These are phyloP conservation scores for Kuraishia hungarica DNA, from an alignment of 805 yeast species.

Conservation along the genomic window DNA sequence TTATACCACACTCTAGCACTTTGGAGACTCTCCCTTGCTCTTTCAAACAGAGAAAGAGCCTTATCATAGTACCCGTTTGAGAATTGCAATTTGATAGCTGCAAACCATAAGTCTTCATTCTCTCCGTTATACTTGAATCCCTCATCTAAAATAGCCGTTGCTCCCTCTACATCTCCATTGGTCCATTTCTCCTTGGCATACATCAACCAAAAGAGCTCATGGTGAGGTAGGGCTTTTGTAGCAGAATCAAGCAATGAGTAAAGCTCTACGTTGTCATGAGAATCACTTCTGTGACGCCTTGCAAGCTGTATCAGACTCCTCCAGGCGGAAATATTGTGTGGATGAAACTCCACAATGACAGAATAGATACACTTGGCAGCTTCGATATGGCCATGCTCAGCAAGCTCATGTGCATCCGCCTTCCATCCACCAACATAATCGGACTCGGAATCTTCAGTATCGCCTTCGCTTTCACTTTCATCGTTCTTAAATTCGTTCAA, in stretches of 20 bases:
- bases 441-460: conserved; percentile 14
- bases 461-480: conserved; percentile 5
- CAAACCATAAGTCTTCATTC: conserved; percentile 57
- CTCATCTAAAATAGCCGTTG: conserved; percentile 42
- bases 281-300: neutral
- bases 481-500: neutral
- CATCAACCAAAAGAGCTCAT: conserved; percentile 50
- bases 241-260: conserved; percentile 46
- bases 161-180: conserved; percentile 34
- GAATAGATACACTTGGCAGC: conserved; percentile 41
- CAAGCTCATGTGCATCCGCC: conserved; percentile 26
- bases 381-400: conserved; percentile 15
- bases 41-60: conserved; percentile 27
- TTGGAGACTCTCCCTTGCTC: conserved; percentile 27
- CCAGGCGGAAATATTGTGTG: conserved; percentile 43
- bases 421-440: conserved; percentile 28
- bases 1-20: conserved; percentile 55
- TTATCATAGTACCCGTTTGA: conserved; percentile 24
- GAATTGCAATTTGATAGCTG: conserved; percentile 58
- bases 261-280: conserved; percentile 16
- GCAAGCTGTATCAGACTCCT: conserved; percentile 29
- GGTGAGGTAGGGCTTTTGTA: conserved; percentile 36
- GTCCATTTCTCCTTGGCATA: conserved; percentile 67
- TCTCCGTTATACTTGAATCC: conserved; percentile 36
- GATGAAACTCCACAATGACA: conserved; percentile 35